These are phyloP conservation scores for Bassia scoparia DNA, from an alignment of 148 eudicot species.

Conservation along the genomic window DNA sequence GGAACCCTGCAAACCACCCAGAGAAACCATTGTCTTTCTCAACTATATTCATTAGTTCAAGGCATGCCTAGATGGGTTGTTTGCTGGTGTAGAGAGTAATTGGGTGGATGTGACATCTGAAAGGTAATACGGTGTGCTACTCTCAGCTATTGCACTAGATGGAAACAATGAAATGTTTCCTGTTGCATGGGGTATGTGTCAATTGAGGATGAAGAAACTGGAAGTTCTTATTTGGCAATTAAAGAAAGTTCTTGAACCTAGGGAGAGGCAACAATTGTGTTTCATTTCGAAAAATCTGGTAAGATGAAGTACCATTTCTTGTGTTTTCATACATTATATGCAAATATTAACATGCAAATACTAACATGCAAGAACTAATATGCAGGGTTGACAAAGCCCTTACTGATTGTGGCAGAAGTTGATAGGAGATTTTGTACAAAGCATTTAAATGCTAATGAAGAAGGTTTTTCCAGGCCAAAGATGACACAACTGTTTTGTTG, in stretches of 20 bases:
- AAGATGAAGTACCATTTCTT: not conserved
- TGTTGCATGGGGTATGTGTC: not conserved
- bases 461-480: not conserved
- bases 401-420: not conserved
- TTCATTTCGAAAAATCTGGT: not conserved
- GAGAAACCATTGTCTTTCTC: not conserved
- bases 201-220: not conserved
- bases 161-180: not conserved
- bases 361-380: no score
- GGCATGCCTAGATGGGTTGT: not conserved
- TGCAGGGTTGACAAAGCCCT: not conserved
- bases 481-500: not conserved
- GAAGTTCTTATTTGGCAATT: not conserved
- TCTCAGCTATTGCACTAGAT: constrained; percentile 1
- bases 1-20: not conserved
- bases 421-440: not conserved
- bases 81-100: not conserved
- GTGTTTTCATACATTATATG: no score
- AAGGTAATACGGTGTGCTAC: not conserved
- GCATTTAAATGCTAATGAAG: not conserved
- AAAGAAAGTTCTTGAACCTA: not conserved
- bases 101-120: not conserved
- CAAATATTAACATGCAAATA: no score
- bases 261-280: not conserved
- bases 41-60: not conserved